These are phyloP conservation scores for Aureobasidium musti DNA, from an alignment of 2,329 filamentous ascomycete species.

Conservation along the genomic window DNA sequence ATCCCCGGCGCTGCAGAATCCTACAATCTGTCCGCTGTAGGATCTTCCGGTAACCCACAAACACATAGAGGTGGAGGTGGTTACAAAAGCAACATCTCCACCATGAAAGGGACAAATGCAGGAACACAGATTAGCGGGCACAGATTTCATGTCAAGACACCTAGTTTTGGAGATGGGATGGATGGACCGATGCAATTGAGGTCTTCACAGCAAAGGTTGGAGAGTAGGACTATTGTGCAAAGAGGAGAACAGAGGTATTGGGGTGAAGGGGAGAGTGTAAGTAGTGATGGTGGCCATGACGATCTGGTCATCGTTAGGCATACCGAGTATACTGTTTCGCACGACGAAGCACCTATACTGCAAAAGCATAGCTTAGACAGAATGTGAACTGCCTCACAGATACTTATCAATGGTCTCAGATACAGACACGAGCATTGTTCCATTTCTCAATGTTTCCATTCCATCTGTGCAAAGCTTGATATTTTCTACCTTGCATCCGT, in stretches of 20 bases:
- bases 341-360: constrained; percentile 8
- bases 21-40: constrained; percentile 35
- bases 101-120: neutral
- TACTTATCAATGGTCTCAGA: no score
- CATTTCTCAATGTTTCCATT: no score
- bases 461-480: no score
- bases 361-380: neutral
- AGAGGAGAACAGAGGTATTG: neutral
- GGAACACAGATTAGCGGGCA: neutral
- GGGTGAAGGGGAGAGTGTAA: constrained; percentile 1
- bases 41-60: neutral
- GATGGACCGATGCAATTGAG: neutral
- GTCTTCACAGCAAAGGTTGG: neutral
- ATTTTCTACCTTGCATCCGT: no score
- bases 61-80: neutral
- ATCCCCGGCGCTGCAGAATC: constrained; percentile 37
- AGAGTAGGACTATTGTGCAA: neutral
- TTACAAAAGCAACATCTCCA: neutral
- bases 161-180: neutral
- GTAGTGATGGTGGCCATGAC: neutral
- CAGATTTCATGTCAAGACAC: constrained; percentile 7
- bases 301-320: constrained; percentile 5
- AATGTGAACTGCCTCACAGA: neutral
- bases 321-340: constrained; percentile 5
- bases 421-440: no score